Conservation (phyloP, 306 rosid genomes). For the apple (Malus domestica) region ASM211411v1 NC_041791.1:5981001-5981500, state of each 20-base stretch:
- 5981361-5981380: constrained; percentile 75
- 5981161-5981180: not conserved
- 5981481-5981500: constrained; percentile 64
- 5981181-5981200: not conserved
- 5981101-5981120: not conserved
- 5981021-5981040: not conserved
- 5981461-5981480: constrained; percentile 55
- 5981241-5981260: not conserved
- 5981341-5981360: constrained; percentile 45
- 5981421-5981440: not conserved
- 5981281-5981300: not conserved
- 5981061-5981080: no score
- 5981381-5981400: constrained; percentile 77
- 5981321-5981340: not conserved
- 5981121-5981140: not conserved
- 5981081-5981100: not conserved
- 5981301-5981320: not conserved
- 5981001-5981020: not conserved
- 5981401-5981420: not conserved
- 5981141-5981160: not conserved
- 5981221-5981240: not conserved
- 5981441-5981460: not conserved
- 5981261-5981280: not conserved
- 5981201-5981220: not conserved
- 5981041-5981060: no score